Evolutionary conservation across 164 flowering plant species (phyloP).

Genomic region (Dillenia suffruticosa): DNA sequence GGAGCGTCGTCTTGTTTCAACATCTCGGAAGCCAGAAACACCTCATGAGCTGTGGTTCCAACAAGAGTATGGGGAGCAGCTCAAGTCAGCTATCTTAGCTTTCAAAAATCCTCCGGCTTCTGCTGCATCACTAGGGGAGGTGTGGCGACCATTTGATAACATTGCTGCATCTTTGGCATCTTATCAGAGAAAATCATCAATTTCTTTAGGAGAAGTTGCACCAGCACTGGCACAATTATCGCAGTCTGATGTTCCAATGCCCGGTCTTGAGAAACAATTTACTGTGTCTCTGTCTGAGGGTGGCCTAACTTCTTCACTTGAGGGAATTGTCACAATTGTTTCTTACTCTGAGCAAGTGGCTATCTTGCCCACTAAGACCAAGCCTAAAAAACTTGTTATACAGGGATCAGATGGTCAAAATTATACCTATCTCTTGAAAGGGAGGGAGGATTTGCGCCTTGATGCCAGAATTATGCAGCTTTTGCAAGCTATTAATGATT

Average conservation of each 20-base stretch:
- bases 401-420: constrained; percentile 87
- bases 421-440: constrained; percentile 91
- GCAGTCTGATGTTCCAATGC: constrained; percentile 94
- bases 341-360: constrained; percentile 74
- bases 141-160: constrained; percentile 87
- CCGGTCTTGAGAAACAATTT: constrained; percentile 87
- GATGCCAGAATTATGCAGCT: constrained; percentile 99
- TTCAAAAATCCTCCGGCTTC: constrained; percentile 83
- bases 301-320: constrained; percentile 29
- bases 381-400: constrained; percentile 83
- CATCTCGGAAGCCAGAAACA: constrained; percentile 87
- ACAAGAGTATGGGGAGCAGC: constrained; percentile 61
- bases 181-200: constrained; percentile 78
- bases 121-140: constrained; percentile 73
- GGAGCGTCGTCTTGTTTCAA: constrained; percentile 94
- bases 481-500: constrained; percentile 81
- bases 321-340: constrained; percentile 72
- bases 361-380: constrained; percentile 89
- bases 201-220: constrained; percentile 80
- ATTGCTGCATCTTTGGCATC: constrained; percentile 80
- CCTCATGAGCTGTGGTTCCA: constrained; percentile 93
- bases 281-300: constrained; percentile 46
- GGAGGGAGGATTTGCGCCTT: constrained; percentile 94
- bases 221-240: constrained; percentile 70
- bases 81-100: constrained; percentile 66